Base-by-base conservation (phyloP, 2,329 filamentous ascomycete genomes). In the Phialocephala subalpina region DNA sequence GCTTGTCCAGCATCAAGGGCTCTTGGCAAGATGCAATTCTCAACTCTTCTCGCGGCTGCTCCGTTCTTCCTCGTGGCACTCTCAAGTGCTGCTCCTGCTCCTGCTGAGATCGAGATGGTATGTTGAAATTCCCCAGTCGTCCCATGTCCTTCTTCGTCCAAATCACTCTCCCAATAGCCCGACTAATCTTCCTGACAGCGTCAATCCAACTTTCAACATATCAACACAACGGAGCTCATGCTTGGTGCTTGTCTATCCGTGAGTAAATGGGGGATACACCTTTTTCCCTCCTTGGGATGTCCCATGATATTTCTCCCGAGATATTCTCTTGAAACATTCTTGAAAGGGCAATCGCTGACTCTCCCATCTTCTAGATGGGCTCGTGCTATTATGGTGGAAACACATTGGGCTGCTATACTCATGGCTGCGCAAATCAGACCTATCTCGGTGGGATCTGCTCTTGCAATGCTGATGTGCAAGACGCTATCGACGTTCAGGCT, bases 381-480 rank as follows among this genome's bases (percentile, higher is more conserved):
- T 38, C 53, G 2, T 64, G 62, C 27, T 64, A 67, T 47, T 65
- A 60, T 29, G 38, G 47, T n/a, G 62, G 55, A 5, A 45, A 53
- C 20, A 25, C 58, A 35, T 8, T 49, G 11, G 64, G 68, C 35
- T 70, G 66, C 60, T 53, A 52, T 5, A 67, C 62, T n/a, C 14
- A 55, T 25, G 66, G 64, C n/a, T 70, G 66, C 58, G 35, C 47
- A 14, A 57, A 57, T n/a, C 36, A 14, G 20, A 58, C 14, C 5
- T 29, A 49, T n/a, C 45, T 67, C 12, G 65, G 69, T 1, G 35
- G 36, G 7, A 25, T 65, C 9, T 69, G 69, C 45, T 66, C 59
- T 16, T 69, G 67, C 27, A 70, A 69, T 56, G 49, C n/a, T 12
- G 61, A 65, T 59, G 66, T 70, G 14, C 69, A 70, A 60, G 42